phyloP scores from a whole-genome alignment of 805 yeast genomes.

The Jamesozyma jinghongensis region DNA sequence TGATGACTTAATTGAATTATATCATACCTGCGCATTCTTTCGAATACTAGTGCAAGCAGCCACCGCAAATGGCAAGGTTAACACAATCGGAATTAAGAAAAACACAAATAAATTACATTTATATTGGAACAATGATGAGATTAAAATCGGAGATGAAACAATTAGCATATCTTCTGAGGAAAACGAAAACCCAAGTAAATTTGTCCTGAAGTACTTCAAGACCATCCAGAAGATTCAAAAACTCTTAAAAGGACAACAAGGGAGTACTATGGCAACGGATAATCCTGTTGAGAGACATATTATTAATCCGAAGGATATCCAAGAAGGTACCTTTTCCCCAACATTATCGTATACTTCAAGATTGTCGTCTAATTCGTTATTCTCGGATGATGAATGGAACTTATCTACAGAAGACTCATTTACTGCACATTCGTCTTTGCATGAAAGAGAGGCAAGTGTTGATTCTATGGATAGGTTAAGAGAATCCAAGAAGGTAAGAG shows the following conservation, averaged over 20 bases:
- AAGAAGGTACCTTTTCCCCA: conserved; percentile 5
- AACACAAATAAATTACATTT: background rate
- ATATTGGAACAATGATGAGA: background rate
- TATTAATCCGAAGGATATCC: background rate
- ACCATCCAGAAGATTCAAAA: conserved; percentile 16
- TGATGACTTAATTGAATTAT: conserved; percentile 10
- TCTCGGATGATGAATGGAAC: conserved; percentile 20
- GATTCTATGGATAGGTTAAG: conserved; percentile 22
- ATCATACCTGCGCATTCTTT: conserved; percentile 11
- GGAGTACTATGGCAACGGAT: background rate
- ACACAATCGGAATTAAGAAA: background rate
- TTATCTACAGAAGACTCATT: conserved; percentile 11
- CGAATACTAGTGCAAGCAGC: conserved; percentile 19
- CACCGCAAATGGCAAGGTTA: background rate
- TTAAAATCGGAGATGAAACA: background rate
- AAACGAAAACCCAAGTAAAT: background rate
- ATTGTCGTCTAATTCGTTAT: conserved; percentile 19
- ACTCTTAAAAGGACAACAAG: conserved; percentile 1
- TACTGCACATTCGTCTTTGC: background rate
- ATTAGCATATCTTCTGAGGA: background rate
- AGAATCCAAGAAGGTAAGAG: conserved; percentile 26
- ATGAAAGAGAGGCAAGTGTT: background rate
- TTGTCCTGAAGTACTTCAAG: conserved; percentile 11
- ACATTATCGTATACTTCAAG: conserved; percentile 19
- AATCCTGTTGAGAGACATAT: background rate